Conservation (phyloP, 176 grass and related monocot genomes). For the Tillandsia leiboldiana region DNA sequence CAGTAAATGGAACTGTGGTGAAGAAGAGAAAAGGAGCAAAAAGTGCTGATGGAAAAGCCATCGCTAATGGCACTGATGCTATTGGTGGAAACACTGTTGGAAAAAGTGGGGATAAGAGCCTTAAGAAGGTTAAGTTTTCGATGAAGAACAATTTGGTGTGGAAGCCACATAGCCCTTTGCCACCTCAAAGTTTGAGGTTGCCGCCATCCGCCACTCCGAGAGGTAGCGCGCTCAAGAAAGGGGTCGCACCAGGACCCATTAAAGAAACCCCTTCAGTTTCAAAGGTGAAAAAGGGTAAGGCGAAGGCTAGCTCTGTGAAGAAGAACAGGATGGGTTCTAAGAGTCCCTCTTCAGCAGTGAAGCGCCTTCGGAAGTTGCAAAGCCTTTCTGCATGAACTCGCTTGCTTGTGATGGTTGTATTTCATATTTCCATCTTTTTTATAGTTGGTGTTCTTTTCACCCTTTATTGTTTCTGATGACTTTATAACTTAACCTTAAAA, state of each 20-base stretch:
- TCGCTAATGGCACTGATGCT: slow-evolving; percentile 22
- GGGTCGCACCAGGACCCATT: slow-evolving; percentile 72
- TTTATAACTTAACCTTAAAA: slow-evolving; percentile 40
- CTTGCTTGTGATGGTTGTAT: slow-evolving; percentile 5
- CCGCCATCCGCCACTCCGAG: slow-evolving; percentile 85
- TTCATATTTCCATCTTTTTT: slow-evolving; percentile 20
- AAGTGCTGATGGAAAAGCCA: slow-evolving; percentile 17
- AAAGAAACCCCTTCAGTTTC: slow-evolving; percentile 32
- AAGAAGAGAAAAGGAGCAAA: slow-evolving; percentile 76
- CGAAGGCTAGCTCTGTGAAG: slow-evolving; percentile 63
- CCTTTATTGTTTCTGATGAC: slow-evolving; percentile 22
- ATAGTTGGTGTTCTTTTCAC: slow-evolving; percentile 23
- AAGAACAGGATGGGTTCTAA: slow-evolving; percentile 51
- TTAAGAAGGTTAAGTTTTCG: slow-evolving; percentile 84
- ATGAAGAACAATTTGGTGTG: slow-evolving; percentile 94
- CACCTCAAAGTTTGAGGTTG: slow-evolving; percentile 69
- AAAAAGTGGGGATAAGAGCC: slow-evolving; percentile 32
- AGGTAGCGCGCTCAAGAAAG: slow-evolving; percentile 91
- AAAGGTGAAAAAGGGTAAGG: slow-evolving; percentile 45
- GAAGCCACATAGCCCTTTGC: slow-evolving; percentile 80
- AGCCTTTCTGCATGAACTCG: slow-evolving; percentile 44
- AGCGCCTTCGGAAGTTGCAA: slow-evolving; percentile 72
- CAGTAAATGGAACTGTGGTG: slow-evolving; percentile 22
- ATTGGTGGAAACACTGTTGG: slow-evolving; percentile 18
- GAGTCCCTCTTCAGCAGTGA: slow-evolving; percentile 54